phyloP scores from a whole-genome alignment of 169 alveolate species.

The Amoebophrya sp. region DNA sequence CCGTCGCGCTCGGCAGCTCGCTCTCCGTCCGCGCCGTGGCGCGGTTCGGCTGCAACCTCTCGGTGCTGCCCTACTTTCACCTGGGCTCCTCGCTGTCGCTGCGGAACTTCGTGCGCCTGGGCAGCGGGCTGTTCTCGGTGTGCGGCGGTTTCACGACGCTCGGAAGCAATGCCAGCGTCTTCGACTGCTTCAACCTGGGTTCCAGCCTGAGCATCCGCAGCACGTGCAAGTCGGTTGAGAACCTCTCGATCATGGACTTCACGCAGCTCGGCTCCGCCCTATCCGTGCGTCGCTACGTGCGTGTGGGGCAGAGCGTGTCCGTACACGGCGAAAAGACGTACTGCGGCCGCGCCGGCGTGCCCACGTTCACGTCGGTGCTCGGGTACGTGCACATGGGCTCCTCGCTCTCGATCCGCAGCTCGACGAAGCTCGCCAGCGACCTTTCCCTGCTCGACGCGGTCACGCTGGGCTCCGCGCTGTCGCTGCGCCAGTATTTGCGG shows the following conservation, averaged over 20 bases:
- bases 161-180: no score
- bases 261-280: neutral
- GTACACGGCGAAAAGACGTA: neutral
- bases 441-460: neutral
- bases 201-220: no score
- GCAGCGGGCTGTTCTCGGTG: no score
- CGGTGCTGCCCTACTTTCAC: neutral
- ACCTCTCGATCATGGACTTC: neutral
- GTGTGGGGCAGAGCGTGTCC: neutral
- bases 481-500: neutral
- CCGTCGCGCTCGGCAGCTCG: neutral
- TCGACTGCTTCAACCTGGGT: no score
- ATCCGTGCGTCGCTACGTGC: neutral
- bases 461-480: neutral
- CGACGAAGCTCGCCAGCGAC: neutral
- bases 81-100: constrained; percentile 3
- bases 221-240: no score
- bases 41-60: neutral
- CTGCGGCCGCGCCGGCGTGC: neutral
- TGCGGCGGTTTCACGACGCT: no score
- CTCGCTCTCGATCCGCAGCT: neutral
- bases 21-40: neutral
- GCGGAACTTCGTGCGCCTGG: neutral
- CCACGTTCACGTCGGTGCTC: neutral
- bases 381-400: neutral